Evolutionary conservation across 805 yeast genomes (phyloP), one percentile per base, ranked within the genome.

Genomic region (Groenewaldozyma tartarivorans): DNA sequence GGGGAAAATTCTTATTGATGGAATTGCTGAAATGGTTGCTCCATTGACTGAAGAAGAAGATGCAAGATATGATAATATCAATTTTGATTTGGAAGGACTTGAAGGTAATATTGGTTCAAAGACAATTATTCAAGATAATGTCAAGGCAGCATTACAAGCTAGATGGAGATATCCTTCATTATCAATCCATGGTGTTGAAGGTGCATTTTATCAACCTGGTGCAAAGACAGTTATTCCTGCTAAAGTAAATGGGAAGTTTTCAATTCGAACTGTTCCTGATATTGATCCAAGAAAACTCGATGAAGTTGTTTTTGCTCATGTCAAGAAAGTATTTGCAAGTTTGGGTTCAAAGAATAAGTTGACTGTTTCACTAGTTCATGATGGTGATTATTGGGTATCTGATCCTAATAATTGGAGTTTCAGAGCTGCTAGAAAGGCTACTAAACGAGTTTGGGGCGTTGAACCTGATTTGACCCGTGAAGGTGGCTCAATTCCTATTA

Each of bases 221-320:
- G 99, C 97, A 44, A 92, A 92, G 71, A 92, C 99, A 26, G 99
- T 92, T 39, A 92, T 92, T 50, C 99, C 99, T 27, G 84, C 96
- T 37, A 81, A 80, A 60, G 97, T 92, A 26, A 64, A 69, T 40
- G 99, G 99, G 56, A 92, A 92, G 68, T 92, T 92, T 62, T 84
- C 95, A 27, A 88, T 92, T 56, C 78, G 99, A 71, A 92, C 98
- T 17, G 98, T 92, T 29, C 99, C 99, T 42, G 74, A 92, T 66
- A 90, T 92, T 57, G 84, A 82, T 45, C 75, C 88, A 37, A 72
- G 67, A 31, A 84, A 81, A 61, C 73, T 92, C 53, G 88, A 85
- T 61, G 64, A 84, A 63, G 61, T 79, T 40, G 96, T 92, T 36
- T 67, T 76, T 55, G 74, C 77, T 47, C 81, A 81, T 61, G 75